A percentile compares a stretch with the other conserved stretches of the same genome.
These are phyloP conservation scores for Zygoascus meyerae DNA, from an alignment of 1,139 yeast species.

Conservation along the genomic window DNA sequence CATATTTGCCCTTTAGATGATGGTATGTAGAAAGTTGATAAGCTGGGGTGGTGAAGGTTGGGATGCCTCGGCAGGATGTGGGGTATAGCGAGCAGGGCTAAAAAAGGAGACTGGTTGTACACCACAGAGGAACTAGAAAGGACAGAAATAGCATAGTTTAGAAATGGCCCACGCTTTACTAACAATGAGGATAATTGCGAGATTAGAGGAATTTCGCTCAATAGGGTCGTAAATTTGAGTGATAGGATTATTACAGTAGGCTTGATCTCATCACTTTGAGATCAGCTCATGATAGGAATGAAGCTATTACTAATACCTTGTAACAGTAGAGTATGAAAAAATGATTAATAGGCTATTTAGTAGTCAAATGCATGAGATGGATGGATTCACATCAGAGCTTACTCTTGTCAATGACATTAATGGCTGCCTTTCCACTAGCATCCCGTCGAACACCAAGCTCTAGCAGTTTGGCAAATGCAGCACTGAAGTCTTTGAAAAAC, in stretches of 20 bases:
- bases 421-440: slow-evolving; percentile 28
- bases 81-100: too few species aligned
- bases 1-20: slow-evolving; percentile 1
- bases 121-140: too few species aligned
- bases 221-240: too few species aligned
- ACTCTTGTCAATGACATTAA: slow-evolving; percentile 26
- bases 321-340: not conserved
- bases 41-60: not conserved
- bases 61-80: not conserved
- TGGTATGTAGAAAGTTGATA: not conserved
- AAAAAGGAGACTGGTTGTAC: too few species aligned
- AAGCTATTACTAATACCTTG: too few species aligned
- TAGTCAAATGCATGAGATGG: not conserved
- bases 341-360: not conserved
- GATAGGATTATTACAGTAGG: too few species aligned
- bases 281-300: too few species aligned
- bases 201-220: too few species aligned
- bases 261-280: too few species aligned
- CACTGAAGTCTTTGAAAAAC: slow-evolving; percentile 50
- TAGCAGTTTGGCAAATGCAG: slow-evolving; percentile 48
- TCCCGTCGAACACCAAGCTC: slow-evolving; percentile 51
- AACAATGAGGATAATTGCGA: too few species aligned
- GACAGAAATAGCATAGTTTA: too few species aligned
- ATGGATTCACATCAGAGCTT: slow-evolving; percentile 11
- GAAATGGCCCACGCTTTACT: too few species aligned